A percentile compares a stretch with the other conserved stretches of the same genome.
phyloP scores from a whole-genome alignment of 208 protist species.

The Porcisia hertigi region DNA sequence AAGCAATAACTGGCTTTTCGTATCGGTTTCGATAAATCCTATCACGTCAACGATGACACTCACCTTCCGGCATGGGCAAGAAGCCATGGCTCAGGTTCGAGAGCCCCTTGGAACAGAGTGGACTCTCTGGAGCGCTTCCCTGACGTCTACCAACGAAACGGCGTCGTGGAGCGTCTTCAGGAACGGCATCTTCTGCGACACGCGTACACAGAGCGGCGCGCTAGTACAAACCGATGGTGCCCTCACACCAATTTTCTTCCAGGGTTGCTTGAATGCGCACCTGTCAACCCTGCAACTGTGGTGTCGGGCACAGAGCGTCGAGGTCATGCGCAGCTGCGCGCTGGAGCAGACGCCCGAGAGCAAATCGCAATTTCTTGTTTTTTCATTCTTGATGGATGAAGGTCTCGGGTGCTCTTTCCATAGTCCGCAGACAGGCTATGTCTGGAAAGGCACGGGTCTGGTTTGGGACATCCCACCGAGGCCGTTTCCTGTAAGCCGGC shows the following conservation, averaged over 20 bases:
- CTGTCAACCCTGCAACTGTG: constrained; percentile 55
- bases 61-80: constrained; percentile 65
- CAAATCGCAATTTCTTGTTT: constrained; percentile 51
- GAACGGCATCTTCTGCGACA: constrained; percentile 58
- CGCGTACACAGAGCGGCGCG: constrained; percentile 41
- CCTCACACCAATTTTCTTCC: constrained; percentile 19
- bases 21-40: constrained; percentile 45
- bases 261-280: constrained; percentile 32
- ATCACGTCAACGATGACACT: constrained; percentile 48
- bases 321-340: constrained; percentile 47
- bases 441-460: constrained; percentile 49
- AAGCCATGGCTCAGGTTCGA: constrained; percentile 63
- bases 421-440: constrained; percentile 36
- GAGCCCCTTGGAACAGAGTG: constrained; percentile 60
- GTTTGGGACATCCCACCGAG: constrained; percentile 52
- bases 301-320: constrained; percentile 44
- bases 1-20: constrained; percentile 62
- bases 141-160: constrained; percentile 56
- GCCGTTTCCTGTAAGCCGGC: constrained; percentile 27
- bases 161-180: constrained; percentile 77
- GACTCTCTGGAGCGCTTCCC: constrained; percentile 75
- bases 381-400: constrained; percentile 70
- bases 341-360: constrained; percentile 21
- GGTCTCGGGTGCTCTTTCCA: constrained; percentile 66
- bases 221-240: constrained; percentile 39